Evolutionary conservation across 768 basidiomycete genomes (phyloP).

Genomic region (Kondoa subrosea): DNA sequence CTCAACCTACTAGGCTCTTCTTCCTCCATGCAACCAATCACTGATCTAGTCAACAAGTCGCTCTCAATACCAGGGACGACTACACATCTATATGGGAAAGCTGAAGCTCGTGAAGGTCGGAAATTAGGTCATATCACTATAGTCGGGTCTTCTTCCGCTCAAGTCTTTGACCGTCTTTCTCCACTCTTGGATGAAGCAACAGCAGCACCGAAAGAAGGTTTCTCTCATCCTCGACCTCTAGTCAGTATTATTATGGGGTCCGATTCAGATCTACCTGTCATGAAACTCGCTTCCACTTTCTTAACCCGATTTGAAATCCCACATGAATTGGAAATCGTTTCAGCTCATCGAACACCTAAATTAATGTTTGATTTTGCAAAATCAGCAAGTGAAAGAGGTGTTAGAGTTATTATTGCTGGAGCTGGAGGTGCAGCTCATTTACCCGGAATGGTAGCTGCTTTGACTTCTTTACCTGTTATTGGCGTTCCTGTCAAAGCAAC

Average conservation of each 20-base stretch:
- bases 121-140: constrained; percentile 98
- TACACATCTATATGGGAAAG: constrained; percentile 88
- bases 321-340: constrained; percentile 88
- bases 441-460: constrained; percentile 93
- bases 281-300: constrained; percentile 72
- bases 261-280: constrained; percentile 87
- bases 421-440: constrained; percentile 98
- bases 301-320: constrained; percentile 67
- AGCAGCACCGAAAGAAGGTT: constrained; percentile 27
- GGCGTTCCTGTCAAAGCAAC: constrained; percentile 96
- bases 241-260: constrained; percentile 97
- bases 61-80: constrained; percentile 55
- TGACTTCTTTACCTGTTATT: constrained; percentile 80
- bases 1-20: constrained; percentile 85
- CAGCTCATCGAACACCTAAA: constrained; percentile 86
- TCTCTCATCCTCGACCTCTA: constrained; percentile 53
- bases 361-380: constrained; percentile 66
- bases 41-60: constrained; percentile 43
- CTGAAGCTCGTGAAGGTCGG: constrained; percentile 66
- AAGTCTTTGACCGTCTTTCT: constrained; percentile 51
- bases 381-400: constrained; percentile 41
- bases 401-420: constrained; percentile 68
- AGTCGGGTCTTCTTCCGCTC: constrained; percentile 62
- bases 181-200: constrained; percentile 44
- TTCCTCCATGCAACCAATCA: constrained; percentile 37